These are phyloP conservation scores for Diospyros kaki DNA, from an alignment of 148 eudicot genomes.

Conservation along the genomic window DNA sequence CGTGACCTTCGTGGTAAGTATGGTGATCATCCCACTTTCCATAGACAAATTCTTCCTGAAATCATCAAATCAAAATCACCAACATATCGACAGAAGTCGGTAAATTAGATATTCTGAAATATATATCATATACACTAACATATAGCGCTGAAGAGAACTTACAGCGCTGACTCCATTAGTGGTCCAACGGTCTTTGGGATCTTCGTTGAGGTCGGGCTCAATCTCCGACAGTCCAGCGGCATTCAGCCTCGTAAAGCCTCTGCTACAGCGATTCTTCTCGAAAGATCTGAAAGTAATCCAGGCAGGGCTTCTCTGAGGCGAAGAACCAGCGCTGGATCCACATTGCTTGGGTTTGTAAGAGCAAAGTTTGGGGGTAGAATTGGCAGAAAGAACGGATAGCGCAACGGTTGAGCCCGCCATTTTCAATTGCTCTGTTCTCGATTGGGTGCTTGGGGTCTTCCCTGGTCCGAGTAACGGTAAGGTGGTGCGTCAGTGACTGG, in stretches of 20 bases:
- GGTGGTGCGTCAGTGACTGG: not conserved
- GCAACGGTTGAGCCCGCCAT: slow-evolving; percentile 33
- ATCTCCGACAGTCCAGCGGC: slow-evolving; percentile 70
- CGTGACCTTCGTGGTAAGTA: slow-evolving; percentile 59
- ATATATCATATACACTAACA: not conserved
- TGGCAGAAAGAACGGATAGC: slow-evolving; percentile 31
- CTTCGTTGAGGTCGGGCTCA: slow-evolving; percentile 84
- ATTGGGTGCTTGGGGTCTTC: not conserved
- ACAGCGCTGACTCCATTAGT: slow-evolving; percentile 55
- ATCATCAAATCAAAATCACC: slow-evolving; percentile 9
- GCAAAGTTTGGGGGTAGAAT: slow-evolving; percentile 26
- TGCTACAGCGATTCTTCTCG: not conserved
- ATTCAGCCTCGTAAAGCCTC: slow-evolving; percentile 30
- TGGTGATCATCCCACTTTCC: slow-evolving; percentile 78
- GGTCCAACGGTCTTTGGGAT: slow-evolving; percentile 69
- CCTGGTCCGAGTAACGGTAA: not conserved
- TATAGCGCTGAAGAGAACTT: slow-evolving; percentile 13
- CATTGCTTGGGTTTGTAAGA: slow-evolving; percentile 11
- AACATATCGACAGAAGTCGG: not conserved
- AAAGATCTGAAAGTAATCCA: slow-evolving; percentile 7
- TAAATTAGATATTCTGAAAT: not conserved
- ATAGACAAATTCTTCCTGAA: slow-evolving; percentile 70
- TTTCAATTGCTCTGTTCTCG: slow-evolving; percentile 12
- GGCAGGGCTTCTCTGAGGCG: not conserved
- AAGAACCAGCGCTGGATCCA: slow-evolving; percentile 14